Evolutionary conservation across 352 stramenopile genomes (phyloP).

Genomic region (Pythium guiyangense): DNA sequence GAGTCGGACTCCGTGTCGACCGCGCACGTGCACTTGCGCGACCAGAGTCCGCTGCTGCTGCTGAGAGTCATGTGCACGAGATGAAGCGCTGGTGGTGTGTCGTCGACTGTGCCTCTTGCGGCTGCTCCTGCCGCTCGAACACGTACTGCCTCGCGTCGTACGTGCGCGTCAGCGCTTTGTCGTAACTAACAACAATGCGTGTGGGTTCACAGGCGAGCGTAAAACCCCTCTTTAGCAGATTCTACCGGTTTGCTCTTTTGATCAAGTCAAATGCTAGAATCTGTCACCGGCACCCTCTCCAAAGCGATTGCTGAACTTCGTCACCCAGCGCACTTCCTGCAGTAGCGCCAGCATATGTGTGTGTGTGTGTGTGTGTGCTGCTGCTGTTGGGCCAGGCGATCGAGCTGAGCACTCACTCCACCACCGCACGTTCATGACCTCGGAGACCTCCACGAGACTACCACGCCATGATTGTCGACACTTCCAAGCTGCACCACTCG

Average conservation of each 20-base stretch:
- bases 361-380: too few relatives aligned
- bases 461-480: too few relatives aligned
- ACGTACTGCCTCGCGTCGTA: neutral
- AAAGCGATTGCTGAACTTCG: too few relatives aligned
- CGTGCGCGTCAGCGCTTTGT: neutral
- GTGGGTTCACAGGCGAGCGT: neutral
- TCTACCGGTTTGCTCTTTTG: neutral
- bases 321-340: too few relatives aligned
- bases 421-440: too few relatives aligned
- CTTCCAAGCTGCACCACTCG: too few relatives aligned
- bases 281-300: neutral
- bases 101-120: neutral
- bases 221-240: neutral
- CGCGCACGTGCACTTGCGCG: slow-evolving; percentile 64
- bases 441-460: too few relatives aligned
- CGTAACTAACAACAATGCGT: neutral
- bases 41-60: slow-evolving; percentile 7
- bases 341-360: too few relatives aligned
- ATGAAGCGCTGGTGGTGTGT: neutral
- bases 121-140: too few relatives aligned
- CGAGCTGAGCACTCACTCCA: too few relatives aligned
- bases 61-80: neutral
- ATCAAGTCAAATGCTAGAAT: neutral
- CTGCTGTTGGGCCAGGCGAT: too few relatives aligned
- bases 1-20: slow-evolving; percentile 72